These are phyloP conservation scores for Trichoderma reesei DNA, from an alignment of 495 filamentous ascomycete species.

Conservation along the genomic window DNA sequence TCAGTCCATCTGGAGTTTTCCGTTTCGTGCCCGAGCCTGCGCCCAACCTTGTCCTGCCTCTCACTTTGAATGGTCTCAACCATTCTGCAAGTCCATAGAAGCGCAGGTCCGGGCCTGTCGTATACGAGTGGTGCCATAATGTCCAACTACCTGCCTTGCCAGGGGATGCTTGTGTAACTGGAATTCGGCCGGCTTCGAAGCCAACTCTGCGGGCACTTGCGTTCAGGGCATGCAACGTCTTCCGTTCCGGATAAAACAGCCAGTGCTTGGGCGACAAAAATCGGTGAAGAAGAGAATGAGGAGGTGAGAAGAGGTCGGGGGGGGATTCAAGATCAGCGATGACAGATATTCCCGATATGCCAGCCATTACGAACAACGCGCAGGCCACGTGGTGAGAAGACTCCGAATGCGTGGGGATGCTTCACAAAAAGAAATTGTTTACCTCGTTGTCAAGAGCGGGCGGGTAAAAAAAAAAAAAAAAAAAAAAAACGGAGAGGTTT, in stretches of 20 bases:
- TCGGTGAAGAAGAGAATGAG: not conserved
- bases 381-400: conserved; percentile 6
- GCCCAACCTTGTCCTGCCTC: not conserved
- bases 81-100: not conserved
- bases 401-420: not conserved
- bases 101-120: not conserved
- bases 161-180: not conserved
- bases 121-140: conserved; percentile 5
- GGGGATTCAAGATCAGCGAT: not conserved
- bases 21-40: not conserved
- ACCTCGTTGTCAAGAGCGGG: not conserved
- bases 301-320: not conserved
- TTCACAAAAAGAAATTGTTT: not conserved
- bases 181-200: not conserved
- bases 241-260: not conserved
- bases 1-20: not conserved
- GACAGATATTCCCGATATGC: not conserved
- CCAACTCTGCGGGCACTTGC: not conserved
- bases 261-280: not conserved
- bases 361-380: conserved; percentile 4
- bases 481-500: not conserved
- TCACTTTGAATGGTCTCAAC: not conserved
- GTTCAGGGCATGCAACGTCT: not conserved
- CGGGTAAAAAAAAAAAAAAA: not conserved
- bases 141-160: not conserved